phyloP scores from a whole-genome alignment of 2,329 filamentous ascomycete genomes.

The Teratosphaeria pseudoeucalypti region DNA sequence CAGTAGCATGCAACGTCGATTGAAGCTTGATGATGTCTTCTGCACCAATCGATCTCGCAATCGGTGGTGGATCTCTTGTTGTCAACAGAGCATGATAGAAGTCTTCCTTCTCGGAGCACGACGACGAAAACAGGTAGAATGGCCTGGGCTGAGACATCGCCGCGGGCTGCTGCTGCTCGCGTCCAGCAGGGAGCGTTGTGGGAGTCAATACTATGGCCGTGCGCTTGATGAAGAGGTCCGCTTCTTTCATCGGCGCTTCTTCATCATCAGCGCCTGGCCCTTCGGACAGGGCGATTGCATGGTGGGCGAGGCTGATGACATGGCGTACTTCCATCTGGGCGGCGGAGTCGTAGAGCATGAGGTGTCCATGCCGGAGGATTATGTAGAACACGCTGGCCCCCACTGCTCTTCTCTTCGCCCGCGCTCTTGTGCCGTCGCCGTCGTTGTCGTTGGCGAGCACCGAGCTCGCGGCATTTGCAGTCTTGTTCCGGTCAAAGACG shows the following conservation, averaged over 20 bases:
- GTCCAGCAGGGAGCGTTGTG: conserved; percentile 1
- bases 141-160: conserved; percentile 48
- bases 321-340: conserved; percentile 93
- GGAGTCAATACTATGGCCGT: conserved; percentile 25
- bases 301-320: conserved; percentile 84
- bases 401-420: conserved; percentile 8
- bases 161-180: conserved; percentile 8
- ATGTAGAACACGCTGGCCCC: conserved; percentile 24
- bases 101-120: conserved; percentile 92
- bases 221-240: conserved; percentile 89
- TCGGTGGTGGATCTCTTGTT: conserved; percentile 55
- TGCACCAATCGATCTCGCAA: conserved; percentile 66
- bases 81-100: conserved; percentile 91
- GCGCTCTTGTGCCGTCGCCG: not conserved
- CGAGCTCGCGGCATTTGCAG: conserved; percentile 20
- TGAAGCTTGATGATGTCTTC: conserved; percentile 83
- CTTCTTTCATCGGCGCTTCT: conserved; percentile 67
- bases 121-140: conserved; percentile 90
- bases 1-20: conserved; percentile 75
- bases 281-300: conserved; percentile 74
- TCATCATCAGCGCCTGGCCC: conserved; percentile 35
- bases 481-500: conserved; percentile 72
- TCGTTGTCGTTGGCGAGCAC: conserved; percentile 11
- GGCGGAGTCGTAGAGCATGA: conserved; percentile 95
- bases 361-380: conserved; percentile 65